Conservation (phyloP, 2,329 filamentous ascomycete species). For the Colletotrichum salicis region DNA sequence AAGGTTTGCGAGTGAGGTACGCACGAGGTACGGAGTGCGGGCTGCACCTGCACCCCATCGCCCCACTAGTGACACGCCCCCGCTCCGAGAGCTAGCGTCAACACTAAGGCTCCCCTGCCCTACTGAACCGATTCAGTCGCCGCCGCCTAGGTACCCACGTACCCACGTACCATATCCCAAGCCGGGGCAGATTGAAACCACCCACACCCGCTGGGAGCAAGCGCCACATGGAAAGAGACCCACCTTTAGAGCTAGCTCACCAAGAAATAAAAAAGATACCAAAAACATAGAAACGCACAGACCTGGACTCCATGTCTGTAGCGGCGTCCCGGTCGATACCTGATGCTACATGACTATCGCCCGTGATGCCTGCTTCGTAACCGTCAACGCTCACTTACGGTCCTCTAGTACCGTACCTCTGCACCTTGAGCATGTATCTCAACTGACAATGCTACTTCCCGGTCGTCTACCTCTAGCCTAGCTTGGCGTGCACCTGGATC, state of each 20-base stretch:
- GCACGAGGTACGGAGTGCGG: not conserved
- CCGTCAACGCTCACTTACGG: not conserved
- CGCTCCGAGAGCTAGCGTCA: conserved; percentile 12
- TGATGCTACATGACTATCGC: conserved; percentile 4
- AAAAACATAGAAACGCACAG: conserved; percentile 18
- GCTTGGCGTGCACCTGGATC: conserved; percentile 26
- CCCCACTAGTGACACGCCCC: conserved; percentile 5
- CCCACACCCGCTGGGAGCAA: conserved; percentile 18
- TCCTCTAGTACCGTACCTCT: conserved; percentile 1
- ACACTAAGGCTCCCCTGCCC: conserved; percentile 8
- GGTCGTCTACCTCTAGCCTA: conserved; percentile 6
- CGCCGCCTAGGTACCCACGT: conserved; percentile 6
- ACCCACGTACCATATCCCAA: conserved; percentile 10
- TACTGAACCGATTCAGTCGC: conserved; percentile 27
- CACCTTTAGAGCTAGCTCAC: conserved; percentile 18
- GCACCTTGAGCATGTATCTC: conserved; percentile 6
- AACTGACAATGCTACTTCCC: conserved; percentile 17
- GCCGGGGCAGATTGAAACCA: conserved; percentile 26
- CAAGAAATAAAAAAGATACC: not conserved
- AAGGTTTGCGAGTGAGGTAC: not conserved
- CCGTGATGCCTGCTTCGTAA: not conserved
- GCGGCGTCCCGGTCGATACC: conserved; percentile 8
- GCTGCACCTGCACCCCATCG: not conserved
- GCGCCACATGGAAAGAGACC: conserved; percentile 30
- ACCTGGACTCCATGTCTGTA: conserved; percentile 16